Evolutionary conservation across 352 stramenopile genomes (phyloP).

Genomic region (Pythium brassicae): DNA sequence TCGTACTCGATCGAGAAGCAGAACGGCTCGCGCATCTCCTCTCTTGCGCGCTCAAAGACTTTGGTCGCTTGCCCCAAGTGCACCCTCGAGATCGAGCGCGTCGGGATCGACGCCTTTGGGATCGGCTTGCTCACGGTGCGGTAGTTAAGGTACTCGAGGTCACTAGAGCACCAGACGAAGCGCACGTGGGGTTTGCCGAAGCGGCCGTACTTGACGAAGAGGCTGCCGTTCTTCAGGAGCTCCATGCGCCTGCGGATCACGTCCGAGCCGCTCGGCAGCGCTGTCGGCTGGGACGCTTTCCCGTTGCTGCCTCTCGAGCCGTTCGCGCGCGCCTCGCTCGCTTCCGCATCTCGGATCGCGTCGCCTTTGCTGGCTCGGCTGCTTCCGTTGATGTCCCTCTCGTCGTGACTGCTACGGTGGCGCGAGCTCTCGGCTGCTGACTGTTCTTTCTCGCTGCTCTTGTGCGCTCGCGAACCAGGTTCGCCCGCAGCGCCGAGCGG

Average conservation of each 20-base stretch:
- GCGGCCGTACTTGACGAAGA: slow-evolving; percentile 80
- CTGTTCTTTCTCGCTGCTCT: background rate
- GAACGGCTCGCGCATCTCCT: slow-evolving; percentile 39
- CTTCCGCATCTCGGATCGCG: slow-evolving; percentile 5
- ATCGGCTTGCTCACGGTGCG: slow-evolving; percentile 40
- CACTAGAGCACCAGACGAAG: slow-evolving; percentile 75
- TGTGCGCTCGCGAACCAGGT: background rate
- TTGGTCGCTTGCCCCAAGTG: slow-evolving; percentile 46
- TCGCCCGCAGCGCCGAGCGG: background rate
- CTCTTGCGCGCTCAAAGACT: slow-evolving; percentile 62
- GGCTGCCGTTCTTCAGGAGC: slow-evolving; percentile 57
- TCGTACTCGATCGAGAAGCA: slow-evolving; percentile 80
- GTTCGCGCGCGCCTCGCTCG: background rate
- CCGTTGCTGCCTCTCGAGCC: background rate
- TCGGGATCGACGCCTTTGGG: slow-evolving; percentile 59
- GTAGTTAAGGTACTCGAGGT: slow-evolving; percentile 76
- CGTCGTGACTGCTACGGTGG: slow-evolving; percentile 4
- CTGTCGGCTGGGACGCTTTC: background rate
- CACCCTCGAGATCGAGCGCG: slow-evolving; percentile 35
- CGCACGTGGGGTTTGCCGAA: slow-evolving; percentile 71
- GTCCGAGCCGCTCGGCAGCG: slow-evolving; percentile 35
- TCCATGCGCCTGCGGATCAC: slow-evolving; percentile 66
- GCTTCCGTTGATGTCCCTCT: background rate
- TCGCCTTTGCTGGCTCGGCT: slow-evolving; percentile 5
- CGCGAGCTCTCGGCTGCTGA: background rate